phyloP scores from a whole-genome alignment of 352 stramenopile genomes.

The Pythium dissotocum region DNA sequence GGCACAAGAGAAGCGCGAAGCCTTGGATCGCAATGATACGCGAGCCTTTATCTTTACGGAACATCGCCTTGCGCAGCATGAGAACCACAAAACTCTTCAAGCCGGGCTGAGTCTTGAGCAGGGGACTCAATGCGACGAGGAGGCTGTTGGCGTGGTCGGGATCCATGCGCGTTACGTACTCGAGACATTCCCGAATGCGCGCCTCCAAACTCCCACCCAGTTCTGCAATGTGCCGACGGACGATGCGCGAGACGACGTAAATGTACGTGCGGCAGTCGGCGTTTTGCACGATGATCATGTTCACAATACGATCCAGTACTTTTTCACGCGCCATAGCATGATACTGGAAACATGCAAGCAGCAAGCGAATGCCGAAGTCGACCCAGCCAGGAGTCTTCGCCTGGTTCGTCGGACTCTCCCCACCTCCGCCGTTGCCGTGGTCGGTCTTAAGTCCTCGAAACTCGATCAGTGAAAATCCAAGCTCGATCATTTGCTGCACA shows the following conservation, averaged over 20 bases:
- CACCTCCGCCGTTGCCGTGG: conserved; percentile 4
- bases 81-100: conserved; percentile 55
- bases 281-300: conserved; percentile 46
- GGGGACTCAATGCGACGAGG: conserved; percentile 37
- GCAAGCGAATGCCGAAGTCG: conserved; percentile 45
- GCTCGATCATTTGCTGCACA: conserved; percentile 35
- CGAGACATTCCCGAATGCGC: conserved; percentile 51
- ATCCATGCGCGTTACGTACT: conserved; percentile 48
- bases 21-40: conserved; percentile 54
- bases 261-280: conserved; percentile 31
- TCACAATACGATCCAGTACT: conserved; percentile 47
- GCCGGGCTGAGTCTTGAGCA: conserved; percentile 38
- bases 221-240: conserved; percentile 44
- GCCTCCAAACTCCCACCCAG: conserved; percentile 33
- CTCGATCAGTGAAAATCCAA: conserved; percentile 39
- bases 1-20: conserved; percentile 41
- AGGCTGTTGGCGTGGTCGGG: conserved; percentile 31
- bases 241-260: conserved; percentile 37
- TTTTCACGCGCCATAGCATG: conserved; percentile 33
- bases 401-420: conserved; percentile 1
- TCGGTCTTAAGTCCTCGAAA: conserved; percentile 28
- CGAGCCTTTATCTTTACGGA: conserved; percentile 51
- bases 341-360: conserved; percentile 49
- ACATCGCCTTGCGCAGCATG: conserved; percentile 64
- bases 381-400: conserved; percentile 23